Evolutionary conservation across 2,329 filamentous ascomycete genomes (phyloP), one percentile per base, ranked within the genome.

Genomic region (Verticillium nonalfalfae): DNA sequence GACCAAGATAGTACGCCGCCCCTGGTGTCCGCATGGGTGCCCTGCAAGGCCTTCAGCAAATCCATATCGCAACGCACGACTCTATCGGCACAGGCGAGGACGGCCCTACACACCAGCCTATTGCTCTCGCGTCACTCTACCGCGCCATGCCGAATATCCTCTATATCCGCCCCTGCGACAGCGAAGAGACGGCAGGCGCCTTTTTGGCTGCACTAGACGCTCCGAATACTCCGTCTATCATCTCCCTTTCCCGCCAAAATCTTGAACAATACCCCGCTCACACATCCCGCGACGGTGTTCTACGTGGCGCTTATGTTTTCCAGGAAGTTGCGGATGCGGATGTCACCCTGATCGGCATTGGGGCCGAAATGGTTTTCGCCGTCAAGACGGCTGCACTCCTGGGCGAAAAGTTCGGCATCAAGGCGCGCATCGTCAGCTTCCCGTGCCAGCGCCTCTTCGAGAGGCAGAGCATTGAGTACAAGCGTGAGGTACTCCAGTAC

Each of bases 51-150:
- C 76, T 86, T 1, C 81, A 83, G 58, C 74, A 77, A 31, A 85
- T 87, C 57, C 84, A 87, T 66, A 75, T 81, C 40, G 85, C 84
- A 1, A 88, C 85, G 0, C 85, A 88, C 69, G 84, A 87, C 72
- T 81, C 77, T 5, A 82, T 86, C 52, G 85, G 80, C 15, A 82
- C 77, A 40, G 84, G 85, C 1, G 80, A 87, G 65, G 81, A 87
- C 63, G 85, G 84, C 0, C 85, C 84, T 0, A 87, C 85, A 0
- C 85, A 88, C 65, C 85, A 87, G 68, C 84, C 85, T 2, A 80
- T 87, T 35, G 84, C 79, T 38, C 74, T 87, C 0, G 79, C 80
- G 13, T 70, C 78, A 0, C 73, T 87, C 1, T 87, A 84, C 68
- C 80, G 85, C 6, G 79, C 84, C 33, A 87, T 87, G 84, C 85